Base-by-base conservation (phyloP, 768 basidiomycete species). In the Rhodotorula toruloides region DNA sequence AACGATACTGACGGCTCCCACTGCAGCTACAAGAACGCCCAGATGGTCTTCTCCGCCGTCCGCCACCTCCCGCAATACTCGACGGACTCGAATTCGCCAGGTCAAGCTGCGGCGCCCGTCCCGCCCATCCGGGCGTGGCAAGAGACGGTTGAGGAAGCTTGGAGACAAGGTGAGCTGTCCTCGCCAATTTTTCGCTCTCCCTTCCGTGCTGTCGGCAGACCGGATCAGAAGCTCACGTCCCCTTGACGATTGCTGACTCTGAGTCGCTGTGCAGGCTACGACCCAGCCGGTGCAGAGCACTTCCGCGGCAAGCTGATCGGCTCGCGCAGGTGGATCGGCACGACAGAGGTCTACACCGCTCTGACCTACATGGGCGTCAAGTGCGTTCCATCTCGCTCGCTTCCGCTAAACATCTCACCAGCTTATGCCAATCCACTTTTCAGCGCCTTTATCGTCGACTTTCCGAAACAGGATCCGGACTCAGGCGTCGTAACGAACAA, bases 311-410 rank as follows among this genome's bases (percentile, higher is more conserved):
- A 66, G 37, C 63, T 75, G 17, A 44, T 65, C 25, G 58, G 61
- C 17, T 66, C 62, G 31, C 46, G 53, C 16, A 36, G 62, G 4
- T 75, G 74, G 74, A 73, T 75, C 49, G 74, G 74, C 7, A 71
- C 74, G 43, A 72, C 67, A 43, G 74, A 75, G 64, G 54, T 72
- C n/a, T 75, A 68, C 48, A 58, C 58, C 8, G 65, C 67, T 31
- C 50, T 75, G 16, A 58, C 65, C 10, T 72, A 54, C 46, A 50
- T 74, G 3, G 73, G 73, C 0, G 44, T 75, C 21, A 46, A 67
- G 70, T 70, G 22, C 17, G 70, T 59, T 5, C 42, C 44, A 19
- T 29, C 10, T 40, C 27, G 44, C 25, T 13, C 25, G 7, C 0
- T 27, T 31, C n/a, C n/a, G 42, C 25, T 56, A 27, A 19, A 31